A percentile compares a stretch with the other conserved stretches of the same genome.
Evolutionary conservation across 139 green algal genomes (phyloP).

Genomic region (Coelastrella sp.): DNA sequence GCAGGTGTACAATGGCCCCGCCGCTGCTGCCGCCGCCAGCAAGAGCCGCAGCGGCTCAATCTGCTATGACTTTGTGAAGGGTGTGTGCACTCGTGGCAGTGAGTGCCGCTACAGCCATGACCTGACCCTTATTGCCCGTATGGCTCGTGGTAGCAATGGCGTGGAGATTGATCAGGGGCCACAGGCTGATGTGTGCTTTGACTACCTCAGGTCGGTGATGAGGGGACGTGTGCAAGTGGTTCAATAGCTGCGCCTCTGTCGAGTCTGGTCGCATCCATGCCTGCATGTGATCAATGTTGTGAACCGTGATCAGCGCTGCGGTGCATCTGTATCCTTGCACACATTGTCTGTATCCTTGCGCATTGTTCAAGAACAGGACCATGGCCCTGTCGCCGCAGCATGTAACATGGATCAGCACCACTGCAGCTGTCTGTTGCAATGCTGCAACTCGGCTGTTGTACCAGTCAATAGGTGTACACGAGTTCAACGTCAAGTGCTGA

Average conservation of each 20-base stretch:
- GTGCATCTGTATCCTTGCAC: too few relatives aligned
- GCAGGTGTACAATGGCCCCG: slow-evolving; percentile 55
- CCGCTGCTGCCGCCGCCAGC: slow-evolving; percentile 36
- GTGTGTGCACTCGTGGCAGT: slow-evolving; percentile 74
- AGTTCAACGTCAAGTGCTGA: background rate
- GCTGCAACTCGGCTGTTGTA: background rate
- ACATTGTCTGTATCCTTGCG: too few relatives aligned
- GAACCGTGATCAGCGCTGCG: too few relatives aligned
- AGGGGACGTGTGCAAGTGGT: background rate
- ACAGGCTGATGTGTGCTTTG: slow-evolving; percentile 68
- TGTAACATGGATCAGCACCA: too few relatives aligned
- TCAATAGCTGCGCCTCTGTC: background rate
- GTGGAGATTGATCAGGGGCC: background rate
- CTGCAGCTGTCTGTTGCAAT: background rate
- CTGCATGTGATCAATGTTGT: background rate
- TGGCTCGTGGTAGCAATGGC: slow-evolving; percentile 46
- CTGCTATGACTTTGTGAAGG: slow-evolving; percentile 94
- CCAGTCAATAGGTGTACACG: background rate
- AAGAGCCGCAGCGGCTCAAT: slow-evolving; percentile 70
- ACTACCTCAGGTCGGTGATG: slow-evolving; percentile 64
- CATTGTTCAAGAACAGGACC: too few relatives aligned
- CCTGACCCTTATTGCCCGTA: slow-evolving; percentile 72
- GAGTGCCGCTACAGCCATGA: slow-evolving; percentile 90
- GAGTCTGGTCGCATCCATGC: background rate
- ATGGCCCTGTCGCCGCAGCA: too few relatives aligned